Percentiles rank a stretch among this genome's conserved stretches.
Evolutionary conservation across 768 basidiomycete genomes (phyloP).

Genomic region (Mycena olivaceomarginata): DNA sequence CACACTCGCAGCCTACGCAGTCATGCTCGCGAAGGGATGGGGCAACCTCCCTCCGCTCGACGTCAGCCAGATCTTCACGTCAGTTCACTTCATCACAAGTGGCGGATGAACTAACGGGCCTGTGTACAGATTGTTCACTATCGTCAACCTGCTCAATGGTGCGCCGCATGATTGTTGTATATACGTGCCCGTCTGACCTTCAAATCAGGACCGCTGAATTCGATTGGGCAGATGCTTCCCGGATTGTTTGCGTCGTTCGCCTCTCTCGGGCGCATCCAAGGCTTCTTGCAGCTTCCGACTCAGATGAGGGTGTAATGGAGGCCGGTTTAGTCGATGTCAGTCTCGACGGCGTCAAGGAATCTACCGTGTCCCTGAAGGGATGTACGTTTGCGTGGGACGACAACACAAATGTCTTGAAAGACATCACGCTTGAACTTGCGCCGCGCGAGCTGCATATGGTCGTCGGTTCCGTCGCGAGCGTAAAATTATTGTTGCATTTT

Average conservation of each 20-base stretch:
- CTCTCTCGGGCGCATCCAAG: slow-evolving; percentile 33
- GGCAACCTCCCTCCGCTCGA: slow-evolving; percentile 21
- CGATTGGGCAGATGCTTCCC: slow-evolving; percentile 27
- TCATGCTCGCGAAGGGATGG: slow-evolving; percentile 24
- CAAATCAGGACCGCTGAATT: slow-evolving; percentile 18
- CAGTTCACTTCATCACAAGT: no score
- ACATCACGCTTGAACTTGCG: slow-evolving; percentile 26
- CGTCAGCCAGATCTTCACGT: no score
- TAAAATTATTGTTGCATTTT: not conserved
- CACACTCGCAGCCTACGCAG: slow-evolving; percentile 29
- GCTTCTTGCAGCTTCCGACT: slow-evolving; percentile 35
- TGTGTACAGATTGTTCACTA: no score
- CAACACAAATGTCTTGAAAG: slow-evolving; percentile 12
- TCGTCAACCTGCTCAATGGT: not conserved
- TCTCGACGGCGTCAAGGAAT: slow-evolving; percentile 7
- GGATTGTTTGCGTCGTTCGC: slow-evolving; percentile 28
- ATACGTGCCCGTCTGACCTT: not conserved
- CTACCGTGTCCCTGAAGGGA: slow-evolving; percentile 14
- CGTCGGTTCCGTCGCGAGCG: slow-evolving; percentile 38
- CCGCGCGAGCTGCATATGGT: slow-evolving; percentile 36
- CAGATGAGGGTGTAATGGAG: not conserved
- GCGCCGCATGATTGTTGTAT: not conserved
- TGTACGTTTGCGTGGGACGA: slow-evolving; percentile 38
- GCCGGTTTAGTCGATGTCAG: slow-evolving; percentile 22
- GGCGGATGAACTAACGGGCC: no score